phyloP scores from a whole-genome alignment of 331 rosid genomes.

The Rhamnella rubrinervis region DNA sequence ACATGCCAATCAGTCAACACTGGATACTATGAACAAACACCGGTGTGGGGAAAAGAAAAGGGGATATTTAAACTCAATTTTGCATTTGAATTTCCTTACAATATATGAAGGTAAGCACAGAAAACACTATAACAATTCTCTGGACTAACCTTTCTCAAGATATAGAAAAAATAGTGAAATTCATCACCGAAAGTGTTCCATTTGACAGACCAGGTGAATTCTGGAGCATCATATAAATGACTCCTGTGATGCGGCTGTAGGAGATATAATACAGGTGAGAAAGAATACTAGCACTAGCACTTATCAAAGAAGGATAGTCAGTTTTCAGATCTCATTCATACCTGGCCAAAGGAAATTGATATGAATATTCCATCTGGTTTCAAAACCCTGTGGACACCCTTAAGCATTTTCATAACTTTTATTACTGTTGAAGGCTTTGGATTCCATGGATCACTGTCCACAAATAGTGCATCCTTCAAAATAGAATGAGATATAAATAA shows the following conservation, averaged over 20 bases:
- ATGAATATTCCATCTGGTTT: constrained; percentile 74
- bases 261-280: constrained; percentile 32
- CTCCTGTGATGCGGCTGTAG: constrained; percentile 91
- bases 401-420: constrained; percentile 77
- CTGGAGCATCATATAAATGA: constrained; percentile 67
- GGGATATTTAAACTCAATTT: too few relatives aligned
- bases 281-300: constrained; percentile 22
- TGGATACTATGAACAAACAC: too few relatives aligned
- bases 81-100: too few relatives aligned
- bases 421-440: constrained; percentile 64
- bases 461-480: constrained; percentile 91
- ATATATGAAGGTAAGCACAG: background rate
- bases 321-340: constrained; percentile 26
- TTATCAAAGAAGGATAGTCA: constrained; percentile 6
- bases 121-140: background rate
- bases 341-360: constrained; percentile 97
- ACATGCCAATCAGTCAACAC: too few relatives aligned
- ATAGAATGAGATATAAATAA: constrained; percentile 15
- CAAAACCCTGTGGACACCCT: constrained; percentile 81
- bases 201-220: constrained; percentile 89
- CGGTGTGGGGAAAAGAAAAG: too few relatives aligned
- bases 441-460: constrained; percentile 95
- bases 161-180: constrained; percentile 84
- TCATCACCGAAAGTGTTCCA: constrained; percentile 85
- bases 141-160: constrained; percentile 70